phyloP scores from a whole-genome alignment of 352 stramenopile species.

The Phytophthora pisi region DNA sequence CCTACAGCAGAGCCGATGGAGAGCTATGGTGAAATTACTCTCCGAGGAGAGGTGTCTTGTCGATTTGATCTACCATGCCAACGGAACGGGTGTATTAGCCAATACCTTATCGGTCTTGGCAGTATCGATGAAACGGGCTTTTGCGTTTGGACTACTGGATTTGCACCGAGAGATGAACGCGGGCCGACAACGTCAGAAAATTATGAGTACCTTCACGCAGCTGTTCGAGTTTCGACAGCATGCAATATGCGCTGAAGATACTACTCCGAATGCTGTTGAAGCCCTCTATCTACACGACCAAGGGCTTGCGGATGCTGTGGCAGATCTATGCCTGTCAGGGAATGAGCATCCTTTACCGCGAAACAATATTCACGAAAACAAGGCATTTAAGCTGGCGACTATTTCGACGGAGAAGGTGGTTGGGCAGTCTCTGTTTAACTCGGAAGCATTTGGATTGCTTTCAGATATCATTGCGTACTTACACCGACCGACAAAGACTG shows the following conservation, averaged over 20 bases:
- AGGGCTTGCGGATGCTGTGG: slow-evolving; percentile 42
- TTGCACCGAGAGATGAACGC: slow-evolving; percentile 38
- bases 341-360: slow-evolving; percentile 31
- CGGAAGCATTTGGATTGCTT: slow-evolving; percentile 57
- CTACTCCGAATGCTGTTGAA: neutral
- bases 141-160: slow-evolving; percentile 12
- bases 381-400: slow-evolving; percentile 44
- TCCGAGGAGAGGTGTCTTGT: slow-evolving; percentile 35
- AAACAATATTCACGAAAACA: slow-evolving; percentile 34
- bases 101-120: slow-evolving; percentile 29
- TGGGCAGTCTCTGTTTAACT: slow-evolving; percentile 47
- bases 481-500: slow-evolving; percentile 24
- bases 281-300: slow-evolving; percentile 19
- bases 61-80: slow-evolving; percentile 23
- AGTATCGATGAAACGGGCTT: slow-evolving; percentile 19
- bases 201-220: slow-evolving; percentile 25
- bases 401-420: slow-evolving; percentile 2
- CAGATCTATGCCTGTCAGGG: slow-evolving; percentile 47
- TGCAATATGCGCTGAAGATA: slow-evolving; percentile 4
- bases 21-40: slow-evolving; percentile 33
- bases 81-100: slow-evolving; percentile 26
- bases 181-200: slow-evolving; percentile 29
- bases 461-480: slow-evolving; percentile 51
- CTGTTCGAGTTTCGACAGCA: slow-evolving; percentile 26
- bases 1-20: slow-evolving; percentile 26